phyloP scores from a whole-genome alignment of 306 rosid species.

The Vachellia collinsii region DNA sequence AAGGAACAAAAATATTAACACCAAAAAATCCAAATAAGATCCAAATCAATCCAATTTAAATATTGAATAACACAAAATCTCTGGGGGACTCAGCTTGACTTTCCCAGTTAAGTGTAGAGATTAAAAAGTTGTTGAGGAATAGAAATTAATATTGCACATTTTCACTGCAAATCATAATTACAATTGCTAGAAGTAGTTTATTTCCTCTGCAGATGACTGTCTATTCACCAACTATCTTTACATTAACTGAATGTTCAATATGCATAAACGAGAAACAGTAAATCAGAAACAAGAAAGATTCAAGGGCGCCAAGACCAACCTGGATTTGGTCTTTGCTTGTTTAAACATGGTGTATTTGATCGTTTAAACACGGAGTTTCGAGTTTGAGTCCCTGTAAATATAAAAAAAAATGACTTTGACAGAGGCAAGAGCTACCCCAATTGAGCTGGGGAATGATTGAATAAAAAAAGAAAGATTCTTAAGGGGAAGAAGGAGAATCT shows the following conservation, averaged over 20 bases:
- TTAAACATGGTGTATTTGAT: too few species aligned
- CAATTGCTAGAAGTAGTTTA: background rate
- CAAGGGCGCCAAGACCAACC: too few species aligned
- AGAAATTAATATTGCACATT: background rate
- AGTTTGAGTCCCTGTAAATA: too few species aligned
- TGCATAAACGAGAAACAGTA: background rate
- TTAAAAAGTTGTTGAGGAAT: background rate
- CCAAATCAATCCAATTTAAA: too few species aligned
- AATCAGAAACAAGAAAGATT: background rate
- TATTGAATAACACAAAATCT: background rate
- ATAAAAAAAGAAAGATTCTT: background rate
- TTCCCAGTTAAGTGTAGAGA: too few species aligned
- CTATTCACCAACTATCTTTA: slow-evolving; percentile 34
- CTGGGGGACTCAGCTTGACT: background rate
- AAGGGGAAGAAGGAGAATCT: slow-evolving; percentile 21
- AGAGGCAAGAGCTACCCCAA: too few species aligned
- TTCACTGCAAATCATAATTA: background rate
- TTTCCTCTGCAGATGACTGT: slow-evolving; percentile 5
- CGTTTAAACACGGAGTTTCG: too few species aligned
- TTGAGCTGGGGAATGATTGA: slow-evolving; percentile 39
- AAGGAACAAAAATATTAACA: too few species aligned
- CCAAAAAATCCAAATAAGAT: too few species aligned
- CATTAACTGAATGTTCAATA: background rate
- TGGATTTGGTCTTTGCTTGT: too few species aligned
- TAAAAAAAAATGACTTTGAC: background rate